Base-by-base conservation (phyloP, 2,329 filamentous ascomycete species). In the Cladophialophora yegresii region DNA sequence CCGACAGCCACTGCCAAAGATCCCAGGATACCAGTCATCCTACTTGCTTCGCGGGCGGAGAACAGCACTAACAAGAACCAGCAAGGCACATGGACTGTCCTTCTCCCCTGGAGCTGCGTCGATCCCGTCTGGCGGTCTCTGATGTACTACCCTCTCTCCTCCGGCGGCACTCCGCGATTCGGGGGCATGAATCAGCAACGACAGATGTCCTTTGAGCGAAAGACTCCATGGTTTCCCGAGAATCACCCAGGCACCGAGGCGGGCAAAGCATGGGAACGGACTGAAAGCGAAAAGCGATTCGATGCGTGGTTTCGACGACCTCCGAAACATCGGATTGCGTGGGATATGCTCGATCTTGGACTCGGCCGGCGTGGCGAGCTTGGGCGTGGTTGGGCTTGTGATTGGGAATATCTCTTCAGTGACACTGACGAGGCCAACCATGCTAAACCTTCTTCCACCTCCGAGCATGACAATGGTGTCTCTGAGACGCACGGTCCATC, bases 21-120 rank as follows among this genome's bases (percentile, higher is more conserved):
- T 72, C 90, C 91, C 1, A 79, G 84, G 1, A 95, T 98, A 16
- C 95, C 95, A 0, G 77, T 93, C 45, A 80, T 93, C 1, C 77
- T 96, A 5, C 81, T 91, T 4, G 82, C 66, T 8, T 66, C 66
- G 6, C 58, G 64, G 36, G 22, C 58, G 13, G 53, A 55, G 88
- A 36, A 86, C 85, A 10, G 83, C 86, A 3, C 75, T 82, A 9
- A 74, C 77, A 10, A 70, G n/a, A 83, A 83, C 54, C 79, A 81
- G 1, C 87, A 89, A 54, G 89, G 89, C 0, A 87, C 83, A 0
- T 98, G 92, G 92, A 95, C 88, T 0, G 75, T 98, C 1, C 81
- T 98, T 26, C 83, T 95, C 2, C 95, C 95, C 0, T 97, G 93
- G 92, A 92, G 91, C 73, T 96, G 91, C 71, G 89, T 98, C 40